These are phyloP conservation scores for Aspergillus diversus DNA, from an alignment of 495 filamentous ascomycete genomes.

Conservation along the genomic window DNA sequence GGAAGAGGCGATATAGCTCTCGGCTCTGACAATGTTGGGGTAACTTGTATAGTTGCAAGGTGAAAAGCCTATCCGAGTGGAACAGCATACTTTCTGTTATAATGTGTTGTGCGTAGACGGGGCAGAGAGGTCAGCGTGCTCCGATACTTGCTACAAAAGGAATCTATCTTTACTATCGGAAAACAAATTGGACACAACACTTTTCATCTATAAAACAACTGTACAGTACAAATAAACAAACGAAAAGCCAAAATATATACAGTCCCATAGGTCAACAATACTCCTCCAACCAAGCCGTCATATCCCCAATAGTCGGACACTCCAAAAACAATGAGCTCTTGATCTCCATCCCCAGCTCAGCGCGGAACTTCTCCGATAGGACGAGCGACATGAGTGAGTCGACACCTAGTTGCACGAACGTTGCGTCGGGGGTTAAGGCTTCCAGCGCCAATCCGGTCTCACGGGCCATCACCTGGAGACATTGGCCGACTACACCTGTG, in stretches of 20 bases:
- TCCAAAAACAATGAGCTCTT: constrained; percentile 41
- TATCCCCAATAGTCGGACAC: constrained; percentile 40
- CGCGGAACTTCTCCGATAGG: constrained; percentile 40
- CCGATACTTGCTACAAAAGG: no score
- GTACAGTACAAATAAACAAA: background rate
- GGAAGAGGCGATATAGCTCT: no score
- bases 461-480: background rate
- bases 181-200: no score
- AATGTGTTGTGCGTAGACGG: no score
- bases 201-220: background rate
- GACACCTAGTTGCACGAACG: constrained; percentile 51
- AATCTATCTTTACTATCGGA: no score
- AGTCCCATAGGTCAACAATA: constrained; percentile 22
- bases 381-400: constrained; percentile 55
- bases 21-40: no score
- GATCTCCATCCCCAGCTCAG: constrained; percentile 38
- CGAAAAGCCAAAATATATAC: background rate
- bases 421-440: constrained; percentile 20
- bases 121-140: no score
- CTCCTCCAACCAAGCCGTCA: constrained; percentile 29
- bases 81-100: background rate
- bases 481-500: background rate
- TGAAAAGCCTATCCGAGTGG: no score
- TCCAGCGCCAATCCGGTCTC: background rate
- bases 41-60: no score